A percentile compares a stretch with the other conserved stretches of the same genome.
Conservation (phyloP, 495 filamentous ascomycete species). For the Neurospora sp. region DNA sequence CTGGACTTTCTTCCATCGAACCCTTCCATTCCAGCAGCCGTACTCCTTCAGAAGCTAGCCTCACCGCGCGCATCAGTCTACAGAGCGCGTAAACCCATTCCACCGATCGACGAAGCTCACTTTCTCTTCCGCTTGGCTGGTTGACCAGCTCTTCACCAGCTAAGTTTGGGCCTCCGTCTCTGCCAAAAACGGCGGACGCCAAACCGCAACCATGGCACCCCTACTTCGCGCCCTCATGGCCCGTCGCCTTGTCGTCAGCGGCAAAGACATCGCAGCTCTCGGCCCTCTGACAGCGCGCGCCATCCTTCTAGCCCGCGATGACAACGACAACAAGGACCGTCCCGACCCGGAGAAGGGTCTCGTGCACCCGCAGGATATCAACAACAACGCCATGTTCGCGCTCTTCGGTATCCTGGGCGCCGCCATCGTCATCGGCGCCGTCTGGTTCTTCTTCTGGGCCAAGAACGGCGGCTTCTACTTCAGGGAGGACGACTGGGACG, state of each 20-base stretch:
- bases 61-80: not conserved
- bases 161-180: not conserved
- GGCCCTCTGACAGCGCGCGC: slow-evolving; percentile 33
- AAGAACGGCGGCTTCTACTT: slow-evolving; percentile 91
- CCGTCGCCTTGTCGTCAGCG: slow-evolving; percentile 1
- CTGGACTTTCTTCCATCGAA: not conserved
- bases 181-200: not conserved
- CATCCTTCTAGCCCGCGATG: slow-evolving; percentile 29
- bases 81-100: not conserved
- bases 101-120: not conserved
- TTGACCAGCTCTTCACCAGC: slow-evolving; percentile 16
- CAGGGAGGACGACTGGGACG: slow-evolving; percentile 82
- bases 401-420: slow-evolving; percentile 79
- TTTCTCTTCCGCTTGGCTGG: slow-evolving; percentile 14
- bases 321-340: not conserved
- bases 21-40: not conserved
- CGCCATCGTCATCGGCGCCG: slow-evolving; percentile 59
- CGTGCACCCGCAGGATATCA: slow-evolving; percentile 57
- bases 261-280: slow-evolving; percentile 15
- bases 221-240: slow-evolving; percentile 11
- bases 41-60: not conserved
- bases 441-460: slow-evolving; percentile 99
- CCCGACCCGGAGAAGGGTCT: slow-evolving; percentile 39
- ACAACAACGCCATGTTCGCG: slow-evolving; percentile 73
- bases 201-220: slow-evolving; percentile 20